Evolutionary conservation across 2,329 filamentous ascomycete species (phyloP), one percentile per base, ranked within the genome.

Genomic region (Chalara sp.): DNA sequence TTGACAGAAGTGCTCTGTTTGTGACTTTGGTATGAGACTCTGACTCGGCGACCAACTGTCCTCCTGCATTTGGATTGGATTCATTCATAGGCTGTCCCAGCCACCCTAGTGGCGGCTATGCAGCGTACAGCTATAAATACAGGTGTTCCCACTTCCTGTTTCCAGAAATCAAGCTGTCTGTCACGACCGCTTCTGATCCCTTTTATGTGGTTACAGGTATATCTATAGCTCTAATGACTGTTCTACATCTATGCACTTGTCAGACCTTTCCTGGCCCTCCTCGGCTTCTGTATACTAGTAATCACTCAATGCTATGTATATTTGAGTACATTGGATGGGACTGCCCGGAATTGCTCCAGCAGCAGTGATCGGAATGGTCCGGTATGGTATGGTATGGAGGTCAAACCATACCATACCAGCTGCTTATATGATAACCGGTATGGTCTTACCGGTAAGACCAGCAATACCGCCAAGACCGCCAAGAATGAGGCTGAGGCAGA

Each of bases 211-310:
- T n/a, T n/a, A n/a, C 28, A 29, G 8, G 8, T 29, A 10, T 54
- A 42, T 31, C 44, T 47, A 56, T 55, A 60, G 54, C 48, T 32
- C 49, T 62, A 46, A 39, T 63, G 45, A 21, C 45, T 56, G 54
- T 64, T 61, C 59, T 63, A 42, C 59, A 31, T 65, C 62, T 65
- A 37, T 64, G 53, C 7, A 48, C 46, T 48, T 48, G 35, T 48
- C 46, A 41, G 37, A 37, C 46, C 46, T 48, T 48, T 48, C 46
- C 37, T 48, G 46, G 35, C 46, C 46, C 46, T 42, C 46, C 46
- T 48, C 7, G 3, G 4, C 5, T 48, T 48, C 46, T 48, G 31
- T 48, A 28, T 48, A 32, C 33, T 32, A 48, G 6, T 48, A 41
- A 48, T 41, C 33, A 48, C 46, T 48, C 33, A 29, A 11, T 29